Evolutionary conservation across 768 basidiomycete genomes (phyloP).

Genomic region (Leccinum pellstonianum): DNA sequence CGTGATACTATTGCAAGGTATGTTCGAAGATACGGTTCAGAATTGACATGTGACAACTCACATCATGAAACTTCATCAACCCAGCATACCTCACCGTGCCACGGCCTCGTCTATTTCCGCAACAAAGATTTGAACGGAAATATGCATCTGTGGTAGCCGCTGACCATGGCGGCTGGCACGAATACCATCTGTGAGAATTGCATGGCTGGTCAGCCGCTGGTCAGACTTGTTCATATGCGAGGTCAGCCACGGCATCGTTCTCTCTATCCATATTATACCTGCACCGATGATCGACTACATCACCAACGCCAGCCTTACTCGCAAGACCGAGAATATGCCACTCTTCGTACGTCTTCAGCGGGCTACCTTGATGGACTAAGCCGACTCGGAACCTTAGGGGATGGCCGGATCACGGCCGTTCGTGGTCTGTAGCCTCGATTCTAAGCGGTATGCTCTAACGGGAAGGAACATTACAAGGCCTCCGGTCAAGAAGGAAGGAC

Average conservation of each 20-base stretch:
- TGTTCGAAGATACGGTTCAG: too few relatives aligned
- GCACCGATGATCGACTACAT: neutral
- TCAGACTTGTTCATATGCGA: neutral
- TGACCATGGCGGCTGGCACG: neutral
- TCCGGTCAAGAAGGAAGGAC: neutral
- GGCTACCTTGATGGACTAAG: neutral
- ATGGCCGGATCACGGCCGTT: constrained; percentile 3
- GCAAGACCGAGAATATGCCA: neutral
- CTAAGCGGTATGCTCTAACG: neutral
- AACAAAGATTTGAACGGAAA: neutral
- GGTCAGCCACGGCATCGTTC: constrained; percentile 2
- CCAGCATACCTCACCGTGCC: too few relatives aligned
- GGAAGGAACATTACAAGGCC: neutral
- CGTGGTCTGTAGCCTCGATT: constrained; percentile 2
- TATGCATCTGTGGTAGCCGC: neutral
- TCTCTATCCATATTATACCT: neutral
- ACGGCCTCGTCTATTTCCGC: neutral
- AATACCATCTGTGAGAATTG: neutral
- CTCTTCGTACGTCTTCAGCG: neutral
- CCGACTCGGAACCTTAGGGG: neutral
- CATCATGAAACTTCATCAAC: too few relatives aligned
- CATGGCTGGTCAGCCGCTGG: neutral
- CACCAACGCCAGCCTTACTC: neutral
- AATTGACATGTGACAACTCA: too few relatives aligned
- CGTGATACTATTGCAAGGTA: too few relatives aligned